A percentile compares a stretch with the other conserved stretches of the same genome.
phyloP scores from a whole-genome alignment of 352 stramenopile genomes.

The Phytophthora syringae region DNA sequence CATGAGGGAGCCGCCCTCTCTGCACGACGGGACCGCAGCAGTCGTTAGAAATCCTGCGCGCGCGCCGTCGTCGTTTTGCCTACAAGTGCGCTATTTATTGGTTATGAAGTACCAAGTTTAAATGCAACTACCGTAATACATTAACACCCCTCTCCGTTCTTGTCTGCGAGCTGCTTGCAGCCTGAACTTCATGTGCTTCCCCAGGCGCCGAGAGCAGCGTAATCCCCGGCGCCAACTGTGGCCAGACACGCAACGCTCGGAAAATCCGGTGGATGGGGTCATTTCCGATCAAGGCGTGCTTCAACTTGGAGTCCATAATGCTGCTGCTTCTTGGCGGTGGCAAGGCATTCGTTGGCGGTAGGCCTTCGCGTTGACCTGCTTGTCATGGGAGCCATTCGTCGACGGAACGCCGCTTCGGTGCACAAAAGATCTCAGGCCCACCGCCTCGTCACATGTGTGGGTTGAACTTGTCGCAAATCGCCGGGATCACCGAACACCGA shows the following conservation, averaged over 20 bases:
- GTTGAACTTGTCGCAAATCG: slow-evolving; percentile 5
- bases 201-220: slow-evolving; percentile 1
- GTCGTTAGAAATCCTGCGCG: not conserved
- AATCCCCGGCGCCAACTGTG: slow-evolving; percentile 1
- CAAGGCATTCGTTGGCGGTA: not conserved
- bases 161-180: not conserved
- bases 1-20: not conserved
- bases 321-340: not conserved
- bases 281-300: not conserved
- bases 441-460: slow-evolving; percentile 1
- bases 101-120: slow-evolving; percentile 20
- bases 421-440: not conserved
- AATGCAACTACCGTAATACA: slow-evolving; percentile 30
- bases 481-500: not conserved
- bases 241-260: slow-evolving; percentile 7
- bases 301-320: not conserved
- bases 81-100: slow-evolving; percentile 39
- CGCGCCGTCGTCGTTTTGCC: slow-evolving; percentile 2
- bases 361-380: not conserved
- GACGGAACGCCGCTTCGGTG: not conserved
- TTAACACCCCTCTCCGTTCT: not conserved
- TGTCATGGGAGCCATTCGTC: not conserved
- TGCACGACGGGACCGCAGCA: slow-evolving; percentile 5
- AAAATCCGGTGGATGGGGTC: slow-evolving; percentile 1
- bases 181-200: not conserved